A percentile compares a stretch with the other conserved stretches of the same genome.
These are phyloP conservation scores for Fragilaria radians DNA, from an alignment of 108 stramenopile genomes.

Conservation along the genomic window DNA sequence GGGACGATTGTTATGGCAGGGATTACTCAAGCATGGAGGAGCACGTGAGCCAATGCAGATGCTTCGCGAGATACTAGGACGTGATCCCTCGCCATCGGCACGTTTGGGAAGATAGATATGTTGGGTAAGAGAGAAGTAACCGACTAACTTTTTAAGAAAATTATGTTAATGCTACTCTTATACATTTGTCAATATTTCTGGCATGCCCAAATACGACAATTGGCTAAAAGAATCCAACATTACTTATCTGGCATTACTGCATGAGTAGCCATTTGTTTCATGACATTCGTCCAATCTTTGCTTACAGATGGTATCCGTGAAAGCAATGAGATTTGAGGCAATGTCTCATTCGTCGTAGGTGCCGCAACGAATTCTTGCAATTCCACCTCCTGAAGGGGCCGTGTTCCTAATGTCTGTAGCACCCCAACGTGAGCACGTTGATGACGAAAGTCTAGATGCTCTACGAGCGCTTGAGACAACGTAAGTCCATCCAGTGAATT, in stretches of 20 bases:
- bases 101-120: conserved; percentile 40
- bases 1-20: conserved; percentile 70
- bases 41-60: conserved; percentile 69
- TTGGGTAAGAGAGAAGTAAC: too few relatives aligned
- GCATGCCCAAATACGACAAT: too few relatives aligned
- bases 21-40: conserved; percentile 75
- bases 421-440: conserved; percentile 35
- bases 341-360: too few relatives aligned
- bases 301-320: too few relatives aligned
- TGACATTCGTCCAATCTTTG: too few relatives aligned
- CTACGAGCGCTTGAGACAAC: conserved; percentile 33
- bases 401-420: conserved; percentile 10
- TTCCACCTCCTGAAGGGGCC: conserved; percentile 26
- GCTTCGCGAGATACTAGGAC: conserved; percentile 57
- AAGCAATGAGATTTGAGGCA: too few relatives aligned
- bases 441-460: conserved; percentile 16
- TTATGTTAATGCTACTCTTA: too few relatives aligned
- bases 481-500: conserved; percentile 6
- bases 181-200: too few relatives aligned
- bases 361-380: conserved; percentile 52
- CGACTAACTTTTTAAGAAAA: too few relatives aligned
- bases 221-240: too few relatives aligned
- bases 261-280: too few relatives aligned
- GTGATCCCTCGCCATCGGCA: conserved; percentile 36
- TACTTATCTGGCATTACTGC: too few relatives aligned